Base-by-base conservation (phyloP, 805 yeast species). In the Lipomyces spencermartinsiae region DNA sequence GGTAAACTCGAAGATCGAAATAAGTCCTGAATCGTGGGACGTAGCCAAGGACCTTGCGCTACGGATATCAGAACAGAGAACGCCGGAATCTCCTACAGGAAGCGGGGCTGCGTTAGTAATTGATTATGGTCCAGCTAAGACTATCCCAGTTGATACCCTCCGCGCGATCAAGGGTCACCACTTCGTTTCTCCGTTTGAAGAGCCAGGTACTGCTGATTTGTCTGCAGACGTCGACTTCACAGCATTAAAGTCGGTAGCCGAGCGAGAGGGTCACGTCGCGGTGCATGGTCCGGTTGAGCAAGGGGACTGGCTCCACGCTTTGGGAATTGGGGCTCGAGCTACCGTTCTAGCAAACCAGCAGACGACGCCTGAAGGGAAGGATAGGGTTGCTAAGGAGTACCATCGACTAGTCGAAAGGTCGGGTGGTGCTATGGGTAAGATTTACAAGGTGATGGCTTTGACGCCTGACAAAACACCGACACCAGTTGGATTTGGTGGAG, bases 211-310 rank as follows among this genome's bases (percentile, higher is more conserved):
- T 46, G 93, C 90, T 2, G 97, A 92, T 79, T 80, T 92, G 37
- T 90, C 96, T 0, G 88, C 89, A 0, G 96, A 92, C 75, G 97
- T 92, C 12, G 97, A 92, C 76, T 92, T 92, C 76, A 83, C 82
- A 35, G 89, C 89, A 31, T 77, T 92, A 62, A 79, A 78, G 14
- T 70, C 76, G 2, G 79, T 84, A 54, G 76, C 82, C 22, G 65
- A 62, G 62, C 58, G 71, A 39, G 71, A 77, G 22, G 61, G 72
- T 31, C 61, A 66, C 0, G 75, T 81, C 62, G 68, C 75, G 14
- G 79, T 77, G 4, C 81, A 80, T 67, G 93, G 92, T 0, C 90
- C 92, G 0, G 84, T 83, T 0, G 87, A 87, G 55, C 97, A 92
- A 75, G 94, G 92, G 6, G 91, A 89, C 74, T 92, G 92, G 88